Base-by-base conservation (phyloP, 345 rosid genomes). In the Eucalyptus regnans region DNA sequence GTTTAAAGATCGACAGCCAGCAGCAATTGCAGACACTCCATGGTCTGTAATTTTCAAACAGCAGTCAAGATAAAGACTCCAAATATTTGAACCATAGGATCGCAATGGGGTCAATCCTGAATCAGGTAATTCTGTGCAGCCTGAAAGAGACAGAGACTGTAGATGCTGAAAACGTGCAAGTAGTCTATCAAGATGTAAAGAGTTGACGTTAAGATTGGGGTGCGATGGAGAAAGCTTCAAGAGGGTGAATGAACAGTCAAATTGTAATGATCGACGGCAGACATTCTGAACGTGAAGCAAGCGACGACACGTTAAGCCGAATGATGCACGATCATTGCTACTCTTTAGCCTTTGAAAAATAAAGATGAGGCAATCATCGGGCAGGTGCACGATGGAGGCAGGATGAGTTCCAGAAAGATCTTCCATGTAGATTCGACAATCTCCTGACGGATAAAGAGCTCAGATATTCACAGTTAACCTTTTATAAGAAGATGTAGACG, bases 311-410 rank as follows among this genome's bases (percentile, higher is more conserved):
- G 98, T 94, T 84, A 96, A 90, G 60, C 98, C 97, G 88, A 96
- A 97, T 25, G 99, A 96, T 83, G 94, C 96, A 31, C 92, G 94
- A 87, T 96, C 97, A 11, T 92, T 86, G 27, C 90, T 86, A 85
- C 91, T 88, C 86, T 89, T 90, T 88, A 97, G 94, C 85, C 89
- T 50, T 88, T 91, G 92, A 91, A 95, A 96, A 92, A 96, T 95
- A 86, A 89, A 93, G 89, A 93, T 90, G 86, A 97, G 95, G 86
- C 96, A 96, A 93, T 96, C 99, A 93, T 95, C 95, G 31, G 97
- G 95, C 44, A 97, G 94, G 88, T 93, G 91, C 90, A 90, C 88
- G 87, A 95, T 91, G 71, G 95, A 92, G 84, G 84, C 27, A 76
- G 84, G 46, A 41, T 12, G 9, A 41, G 41, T 76, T 11, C 48